Conservation (phyloP, 352 stramenopile species). For the Pythium oligandrum region DNA sequence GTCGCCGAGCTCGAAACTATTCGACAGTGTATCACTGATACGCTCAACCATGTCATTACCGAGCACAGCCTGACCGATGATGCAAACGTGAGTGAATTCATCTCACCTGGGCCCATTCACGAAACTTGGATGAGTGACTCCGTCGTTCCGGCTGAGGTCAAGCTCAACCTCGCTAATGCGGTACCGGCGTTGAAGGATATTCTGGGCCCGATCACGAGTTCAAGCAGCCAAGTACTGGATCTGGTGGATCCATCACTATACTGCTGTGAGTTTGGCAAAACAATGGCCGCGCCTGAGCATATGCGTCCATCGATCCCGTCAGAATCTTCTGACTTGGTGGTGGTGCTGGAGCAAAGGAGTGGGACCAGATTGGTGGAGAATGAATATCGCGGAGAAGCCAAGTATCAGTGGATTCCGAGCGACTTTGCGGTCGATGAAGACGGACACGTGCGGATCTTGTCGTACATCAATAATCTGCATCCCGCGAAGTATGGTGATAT, state of each 20-base stretch:
- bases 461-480: conserved; percentile 39
- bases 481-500: conserved; percentile 14
- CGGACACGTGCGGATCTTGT: conserved; percentile 15
- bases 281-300: conserved; percentile 4
- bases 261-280: conserved; percentile 43
- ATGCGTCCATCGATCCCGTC: neutral
- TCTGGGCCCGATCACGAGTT: conserved; percentile 31
- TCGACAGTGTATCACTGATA: conserved; percentile 12
- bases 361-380: conserved; percentile 14
- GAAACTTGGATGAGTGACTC: conserved; percentile 33
- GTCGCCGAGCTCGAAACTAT: conserved; percentile 8
- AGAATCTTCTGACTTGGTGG: neutral
- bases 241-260: conserved; percentile 61
- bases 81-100: conserved; percentile 9
- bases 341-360: conserved; percentile 24
- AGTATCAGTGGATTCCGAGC: conserved; percentile 31
- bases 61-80: conserved; percentile 4
- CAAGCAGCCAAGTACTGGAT: conserved; percentile 42
- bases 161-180: conserved; percentile 21
- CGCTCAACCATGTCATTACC: conserved; percentile 13
- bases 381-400: conserved; percentile 2
- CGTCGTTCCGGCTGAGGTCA: conserved; percentile 18
- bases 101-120: conserved; percentile 24
- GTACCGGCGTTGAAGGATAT: conserved; percentile 30
- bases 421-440: conserved; percentile 15